A percentile compares a stretch with the other conserved stretches of the same genome.
These are phyloP conservation scores for Selaginella moellendorffii DNA, from an alignment of 75 land plant genomes.

Conservation along the genomic window DNA sequence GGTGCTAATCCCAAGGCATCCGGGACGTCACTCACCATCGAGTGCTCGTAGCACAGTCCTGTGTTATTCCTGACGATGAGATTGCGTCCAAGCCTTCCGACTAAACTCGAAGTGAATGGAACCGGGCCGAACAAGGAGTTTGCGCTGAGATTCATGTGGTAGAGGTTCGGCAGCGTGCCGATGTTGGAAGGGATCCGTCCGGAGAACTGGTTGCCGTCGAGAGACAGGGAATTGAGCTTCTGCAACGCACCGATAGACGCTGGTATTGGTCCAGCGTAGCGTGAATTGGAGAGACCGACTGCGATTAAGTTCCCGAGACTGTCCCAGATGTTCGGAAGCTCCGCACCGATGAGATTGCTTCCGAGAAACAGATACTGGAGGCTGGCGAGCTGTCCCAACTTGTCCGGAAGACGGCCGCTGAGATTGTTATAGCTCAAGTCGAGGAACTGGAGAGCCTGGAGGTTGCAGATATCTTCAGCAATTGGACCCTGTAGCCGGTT, in stretches of 20 bases:
- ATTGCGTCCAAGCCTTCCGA: not conserved
- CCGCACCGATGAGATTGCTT: conserved; percentile 32
- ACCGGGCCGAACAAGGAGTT: conserved; percentile 36
- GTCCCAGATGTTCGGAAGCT: conserved; percentile 18
- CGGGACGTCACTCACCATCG: not conserved
- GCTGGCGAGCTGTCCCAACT: not conserved
- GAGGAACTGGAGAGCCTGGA: not conserved
- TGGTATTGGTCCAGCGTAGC: not conserved
- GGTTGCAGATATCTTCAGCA: not conserved
- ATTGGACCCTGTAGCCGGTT: not conserved
- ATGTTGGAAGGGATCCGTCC: conserved; percentile 35
- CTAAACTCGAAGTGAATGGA: conserved; percentile 19
- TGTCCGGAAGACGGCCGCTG: not conserved
- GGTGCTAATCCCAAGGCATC: not conserved
- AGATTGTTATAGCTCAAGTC: not conserved
- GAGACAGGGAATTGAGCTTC: conserved; percentile 17
- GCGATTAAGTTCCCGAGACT: not conserved
- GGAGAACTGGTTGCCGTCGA: conserved; percentile 38
- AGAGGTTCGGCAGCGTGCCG: conserved; percentile 4
- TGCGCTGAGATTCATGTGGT: conserved; percentile 36
- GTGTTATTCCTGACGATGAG: not conserved
- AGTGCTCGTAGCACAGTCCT: conserved; percentile 1
- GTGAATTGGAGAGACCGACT: not conserved
- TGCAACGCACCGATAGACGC: not conserved
- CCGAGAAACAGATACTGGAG: conserved; percentile 36